Base-by-base conservation (phyloP, 352 stramenopile genomes). In the Phytopythium sindhum region DNA sequence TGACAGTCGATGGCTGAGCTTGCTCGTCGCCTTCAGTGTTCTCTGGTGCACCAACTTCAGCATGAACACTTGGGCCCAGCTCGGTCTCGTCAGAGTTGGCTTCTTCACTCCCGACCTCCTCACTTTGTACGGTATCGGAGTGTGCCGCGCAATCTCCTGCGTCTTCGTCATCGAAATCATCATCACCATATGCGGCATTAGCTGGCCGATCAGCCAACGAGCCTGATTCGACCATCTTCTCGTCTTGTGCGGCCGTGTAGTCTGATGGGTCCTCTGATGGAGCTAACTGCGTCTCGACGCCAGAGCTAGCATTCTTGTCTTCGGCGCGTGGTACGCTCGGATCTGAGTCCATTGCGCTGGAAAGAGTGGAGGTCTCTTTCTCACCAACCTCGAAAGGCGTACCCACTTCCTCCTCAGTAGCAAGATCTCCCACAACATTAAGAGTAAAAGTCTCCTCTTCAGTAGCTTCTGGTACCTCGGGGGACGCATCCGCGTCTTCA, bases 171-270 rank as follows among this genome's bases (percentile, higher is more conserved):
- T 73, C 60, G 12, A 75, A 75, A 50, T 54, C 61, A 2, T 75
- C 65, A n/a, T 70, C 67, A 23, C 70, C 67, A 29, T 77, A 74
- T 0, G 23, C 47, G n/a, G 48, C 64, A 11, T 29, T 57, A 29
- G 52, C 33, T 19, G 29, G 52, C 10, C 52, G 52, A 29, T 23
- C 5, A 19, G 26, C 4, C 12, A 35, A 21, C 12, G 31, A 11
- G 12, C 6, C 24, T 6, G 47, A n/a, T n/a, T 54, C 24, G 14
- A 29, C 14, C 14, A 19, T 1, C 21, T 24, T 26, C 21, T 50
- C 42, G 2, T 23, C 47, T n/a, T 54, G 14, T 11, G 23, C 24
- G 23, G 19, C 42, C 26, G 7, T 54, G 24, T 9, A 12, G 15
- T 23, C 47, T 4, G 15, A 33, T 35, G 12, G 2, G 12, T 23